Percentiles rank a stretch among this genome's conserved stretches.
These are phyloP conservation scores for Aspergillus piperis DNA, from an alignment of 2,329 filamentous ascomycete species.

Conservation along the genomic window DNA sequence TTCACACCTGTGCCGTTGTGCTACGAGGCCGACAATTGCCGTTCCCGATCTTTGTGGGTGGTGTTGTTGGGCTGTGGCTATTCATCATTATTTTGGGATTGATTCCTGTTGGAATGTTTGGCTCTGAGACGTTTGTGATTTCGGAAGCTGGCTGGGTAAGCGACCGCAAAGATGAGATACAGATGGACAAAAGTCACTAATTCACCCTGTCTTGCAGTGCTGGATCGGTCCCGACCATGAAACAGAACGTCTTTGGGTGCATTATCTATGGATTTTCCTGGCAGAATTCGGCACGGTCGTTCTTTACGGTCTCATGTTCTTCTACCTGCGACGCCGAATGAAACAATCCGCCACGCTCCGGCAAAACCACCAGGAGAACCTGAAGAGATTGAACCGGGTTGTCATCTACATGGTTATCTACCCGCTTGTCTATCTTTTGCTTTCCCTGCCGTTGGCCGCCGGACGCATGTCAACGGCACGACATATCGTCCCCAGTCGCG, in stretches of 20 bases:
- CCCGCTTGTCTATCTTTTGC: conserved; percentile 56
- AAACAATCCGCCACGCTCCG: conserved; percentile 34
- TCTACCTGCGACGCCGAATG: conserved; percentile 50
- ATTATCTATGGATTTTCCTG: conserved; percentile 58
- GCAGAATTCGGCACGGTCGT: conserved; percentile 54
- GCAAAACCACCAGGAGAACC: conserved; percentile 34
- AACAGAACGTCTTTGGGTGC: conserved; percentile 50
- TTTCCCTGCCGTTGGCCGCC: conserved; percentile 63
- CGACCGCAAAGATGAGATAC: neutral
- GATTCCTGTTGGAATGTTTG: conserved; percentile 48
- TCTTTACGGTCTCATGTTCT: conserved; percentile 52
- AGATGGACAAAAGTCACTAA: conserved; percentile 2
- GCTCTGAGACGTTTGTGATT: conserved; percentile 46
- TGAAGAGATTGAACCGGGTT: conserved; percentile 41
- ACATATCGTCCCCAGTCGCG: conserved; percentile 35
- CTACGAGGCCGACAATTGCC: conserved; percentile 50
- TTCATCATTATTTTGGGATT: conserved; percentile 50
- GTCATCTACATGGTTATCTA: conserved; percentile 50
- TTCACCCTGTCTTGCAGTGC: conserved; percentile 40
- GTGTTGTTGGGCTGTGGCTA: conserved; percentile 48
- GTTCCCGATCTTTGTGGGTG: conserved; percentile 46
- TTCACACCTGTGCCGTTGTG: conserved; percentile 54
- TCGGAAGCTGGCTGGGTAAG: conserved; percentile 54
- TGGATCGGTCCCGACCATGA: conserved; percentile 51
- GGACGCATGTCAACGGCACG: conserved; percentile 44